Conservation (phyloP, 345 rosid species). For the Arabis alpina region DNA sequence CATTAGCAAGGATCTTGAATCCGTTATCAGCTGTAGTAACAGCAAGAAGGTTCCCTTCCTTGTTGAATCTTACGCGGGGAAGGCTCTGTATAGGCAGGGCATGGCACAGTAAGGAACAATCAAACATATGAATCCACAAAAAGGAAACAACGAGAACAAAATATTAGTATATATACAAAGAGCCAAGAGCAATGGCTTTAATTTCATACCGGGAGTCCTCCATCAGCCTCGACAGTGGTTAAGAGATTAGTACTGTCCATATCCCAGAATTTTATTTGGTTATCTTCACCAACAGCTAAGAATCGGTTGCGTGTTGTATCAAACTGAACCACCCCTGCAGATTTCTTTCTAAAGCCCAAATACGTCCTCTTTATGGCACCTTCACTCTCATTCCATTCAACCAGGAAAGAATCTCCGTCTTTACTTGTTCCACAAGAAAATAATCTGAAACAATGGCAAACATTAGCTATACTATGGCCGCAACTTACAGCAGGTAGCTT, state of each 20-base stretch:
- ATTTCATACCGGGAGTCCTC: conserved; percentile 62
- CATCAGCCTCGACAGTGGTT: conserved; percentile 66
- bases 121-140: conserved; percentile 18
- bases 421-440: conserved; percentile 87
- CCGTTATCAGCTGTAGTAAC: conserved; percentile 68
- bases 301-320: conserved; percentile 68
- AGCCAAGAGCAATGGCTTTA: conserved; percentile 1
- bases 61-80: conserved; percentile 74
- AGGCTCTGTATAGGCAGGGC: conserved; percentile 42
- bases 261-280: conserved; percentile 72
- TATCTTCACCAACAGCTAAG: conserved; percentile 77
- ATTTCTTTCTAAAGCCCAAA: conserved; percentile 66
- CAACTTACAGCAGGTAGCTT: conserved; percentile 5
- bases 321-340: conserved; percentile 67
- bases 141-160: background rate
- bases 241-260: conserved; percentile 64
- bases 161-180: conserved; percentile 2
- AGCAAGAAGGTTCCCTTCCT: conserved; percentile 69
- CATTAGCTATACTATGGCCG: background rate
- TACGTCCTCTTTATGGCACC: conserved; percentile 72
- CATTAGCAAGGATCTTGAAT: conserved; percentile 64
- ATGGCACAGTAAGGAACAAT: conserved; percentile 22
- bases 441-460: conserved; percentile 46
- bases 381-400: conserved; percentile 85
- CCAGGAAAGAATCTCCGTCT: conserved; percentile 75